These are phyloP conservation scores for Aspergillus viridinutans DNA, from an alignment of 2,329 filamentous ascomycete species.

Conservation along the genomic window DNA sequence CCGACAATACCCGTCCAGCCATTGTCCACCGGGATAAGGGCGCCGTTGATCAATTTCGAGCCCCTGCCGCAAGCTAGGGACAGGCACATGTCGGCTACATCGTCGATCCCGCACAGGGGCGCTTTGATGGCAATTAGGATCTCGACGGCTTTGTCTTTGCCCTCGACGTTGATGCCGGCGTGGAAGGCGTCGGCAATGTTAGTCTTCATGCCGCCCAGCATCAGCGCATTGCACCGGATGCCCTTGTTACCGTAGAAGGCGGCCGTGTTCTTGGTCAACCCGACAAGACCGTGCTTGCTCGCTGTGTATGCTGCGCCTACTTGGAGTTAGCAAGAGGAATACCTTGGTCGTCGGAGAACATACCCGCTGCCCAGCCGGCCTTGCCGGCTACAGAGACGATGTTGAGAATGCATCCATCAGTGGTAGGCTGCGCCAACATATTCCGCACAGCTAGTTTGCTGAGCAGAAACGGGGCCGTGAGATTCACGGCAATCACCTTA, in stretches of 20 bases:
- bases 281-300: conserved; percentile 52
- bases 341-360: conserved; percentile 2
- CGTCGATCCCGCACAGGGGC: conserved; percentile 20
- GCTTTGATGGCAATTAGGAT: conserved; percentile 13
- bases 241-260: conserved; percentile 53
- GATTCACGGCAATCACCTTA: conserved; percentile 52
- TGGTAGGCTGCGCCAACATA: conserved; percentile 36
- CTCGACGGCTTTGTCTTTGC: conserved; percentile 13
- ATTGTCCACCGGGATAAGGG: conserved; percentile 27
- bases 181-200: conserved; percentile 49
- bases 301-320: conserved; percentile 50
- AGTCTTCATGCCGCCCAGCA: conserved; percentile 54
- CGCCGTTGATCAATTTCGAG: conserved; percentile 25
- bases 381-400: conserved; percentile 48
- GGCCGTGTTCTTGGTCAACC: conserved; percentile 56
- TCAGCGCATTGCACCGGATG: conserved; percentile 50
- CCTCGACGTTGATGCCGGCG: conserved; percentile 22
- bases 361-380: conserved; percentile 41
- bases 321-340: not conserved
- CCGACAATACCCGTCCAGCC: conserved; percentile 9
- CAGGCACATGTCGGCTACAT: conserved; percentile 26
- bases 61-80: conserved; percentile 23
- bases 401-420: conserved; percentile 50
- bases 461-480: conserved; percentile 53
- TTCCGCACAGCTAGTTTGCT: conserved; percentile 49